Evolutionary conservation across 176 grass and related monocot genomes (phyloP), one percentile per base, ranked within the genome.

Genomic region (Eleusine coracana): DNA sequence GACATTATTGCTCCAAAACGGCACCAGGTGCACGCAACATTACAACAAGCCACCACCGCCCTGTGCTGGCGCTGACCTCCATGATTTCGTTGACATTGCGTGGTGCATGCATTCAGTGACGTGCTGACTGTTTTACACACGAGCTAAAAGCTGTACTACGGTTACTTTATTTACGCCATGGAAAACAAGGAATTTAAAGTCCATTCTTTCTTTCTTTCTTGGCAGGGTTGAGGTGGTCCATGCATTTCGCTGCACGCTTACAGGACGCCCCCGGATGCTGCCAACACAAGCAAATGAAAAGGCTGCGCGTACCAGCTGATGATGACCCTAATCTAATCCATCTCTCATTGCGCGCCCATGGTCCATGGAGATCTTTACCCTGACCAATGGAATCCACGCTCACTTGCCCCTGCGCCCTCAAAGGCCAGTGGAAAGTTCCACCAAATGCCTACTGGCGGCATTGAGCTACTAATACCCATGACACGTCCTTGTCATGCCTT

Each of bases 371-470:
- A 87, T 87, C 41, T 87, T 71, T 52, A 36, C 34, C 72, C 16
- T 77, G 73, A 29, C 86, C 79, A 82, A 77, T 71, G 55, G 73
- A 87, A 77, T 77, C 79, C 42, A 70, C 28, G 41, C 54, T 70
- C 86, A 71, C 79, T 77, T 29, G 70, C 34, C 52, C 18, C 71
- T 69, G 71, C 58, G 39, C 52, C 29, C 52, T 73, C 31, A 82
- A 77, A 71, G 31, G 21, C 79, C 79, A 63, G 65, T 83, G 86
- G 80, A 71, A 87, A 77, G 66, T 83, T 83, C 86, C 63, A 37
- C 29, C 54, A 20, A 41, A 17, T 25, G 55, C 66, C 51, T 40
- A 29, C 7, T 81, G 50, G 56, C 16, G 73, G 36, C 78, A 70
- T 85, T 41, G 70, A 75, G 76, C 70, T 20, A 67, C 9, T 11